A percentile compares a stretch with the other conserved stretches of the same genome.
Conservation (phyloP, 805 yeast species). For the Kuraishia molischiana region DNA sequence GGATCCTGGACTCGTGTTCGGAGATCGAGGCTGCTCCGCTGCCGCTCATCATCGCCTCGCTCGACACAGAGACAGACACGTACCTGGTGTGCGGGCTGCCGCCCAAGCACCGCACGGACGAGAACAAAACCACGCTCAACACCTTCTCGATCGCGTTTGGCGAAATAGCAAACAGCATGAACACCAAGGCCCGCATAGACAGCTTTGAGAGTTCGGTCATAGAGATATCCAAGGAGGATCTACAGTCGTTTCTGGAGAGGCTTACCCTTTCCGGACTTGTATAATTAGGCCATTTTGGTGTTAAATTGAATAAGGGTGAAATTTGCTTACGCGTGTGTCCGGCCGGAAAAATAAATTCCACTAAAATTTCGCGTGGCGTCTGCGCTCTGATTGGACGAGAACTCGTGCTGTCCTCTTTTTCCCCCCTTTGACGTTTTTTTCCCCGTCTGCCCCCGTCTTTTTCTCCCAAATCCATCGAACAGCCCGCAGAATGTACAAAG, state of each 20-base stretch:
- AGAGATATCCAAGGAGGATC: conserved; percentile 80
- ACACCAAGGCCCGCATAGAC: conserved; percentile 84
- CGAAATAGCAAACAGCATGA: conserved; percentile 72
- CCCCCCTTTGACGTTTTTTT: no score
- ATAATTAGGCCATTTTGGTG: not conserved
- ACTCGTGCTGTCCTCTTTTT: no score
- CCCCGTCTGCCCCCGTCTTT: no score
- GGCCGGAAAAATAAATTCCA: no score
- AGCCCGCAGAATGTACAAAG: not conserved
- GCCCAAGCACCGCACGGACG: conserved; percentile 56
- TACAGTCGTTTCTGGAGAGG: conserved; percentile 78
- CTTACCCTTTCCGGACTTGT: conserved; percentile 65
- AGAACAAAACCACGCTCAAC: conserved; percentile 46
- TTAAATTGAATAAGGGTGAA: no score
- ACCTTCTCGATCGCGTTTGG: conserved; percentile 90
- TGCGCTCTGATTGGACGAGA: no score
- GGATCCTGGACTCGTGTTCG: conserved; percentile 86
- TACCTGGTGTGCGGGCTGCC: conserved; percentile 86
- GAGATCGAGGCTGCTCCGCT: conserved; percentile 60
- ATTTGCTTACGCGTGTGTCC: no score
- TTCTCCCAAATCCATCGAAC: no score
- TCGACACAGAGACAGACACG: conserved; percentile 63
- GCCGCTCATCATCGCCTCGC: conserved; percentile 81
- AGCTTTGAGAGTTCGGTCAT: conserved; percentile 92
- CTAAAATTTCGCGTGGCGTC: no score